Base-by-base conservation (phyloP, 192 early-diverging fungal genomes). In the Spizellomyces sp. region DNA sequence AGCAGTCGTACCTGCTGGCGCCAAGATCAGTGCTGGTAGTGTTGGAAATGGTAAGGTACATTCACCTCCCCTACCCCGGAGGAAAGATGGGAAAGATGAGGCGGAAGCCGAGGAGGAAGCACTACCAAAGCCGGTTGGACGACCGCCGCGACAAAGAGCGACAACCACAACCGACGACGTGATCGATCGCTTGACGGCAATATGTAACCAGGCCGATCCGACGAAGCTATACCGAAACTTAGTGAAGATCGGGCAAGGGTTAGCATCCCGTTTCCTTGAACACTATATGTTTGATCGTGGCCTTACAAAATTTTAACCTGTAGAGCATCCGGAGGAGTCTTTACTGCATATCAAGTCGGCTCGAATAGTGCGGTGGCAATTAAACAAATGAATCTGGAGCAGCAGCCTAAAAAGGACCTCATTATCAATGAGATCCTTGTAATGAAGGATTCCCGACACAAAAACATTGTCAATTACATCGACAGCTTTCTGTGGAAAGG, bases 311-410 rank as follows among this genome's bases (percentile, higher is more conserved):
- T 5, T 56, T 15, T 52, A 41, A 45, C 17, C 56, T 5, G n/a
- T 74, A 91, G 95, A 14, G 95, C 96, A 17, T 98, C 95, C 54
- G 96, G 95, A 46, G 90, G 92, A 36, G 96, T 98, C n/a, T 96
- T 87, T 67, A 94, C 89, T 4, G 92, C 96, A 6, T 88, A 91
- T 78, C 87, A 88, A 41, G 75, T 89, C 0, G 64, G 76, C 5
- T 15, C 86, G 36, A 84, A 86, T 48, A 66, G 85, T 10, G 83
- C 86, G 1, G 96, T 96, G 1, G 96, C 95, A 1, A 96, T 98
- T 76, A 98, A 98, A 80, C 94, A 95, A 79, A 98, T 96, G 93
- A 93, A 96, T 66, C 79, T 98, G 54, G 89, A 95, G 77, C 89
- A 93, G 77, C 96, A 98, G 81, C 94, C 95, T 44, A 96, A 96